Conservation (phyloP, 768 basidiomycete species). For the Royoungia palumana region DNA sequence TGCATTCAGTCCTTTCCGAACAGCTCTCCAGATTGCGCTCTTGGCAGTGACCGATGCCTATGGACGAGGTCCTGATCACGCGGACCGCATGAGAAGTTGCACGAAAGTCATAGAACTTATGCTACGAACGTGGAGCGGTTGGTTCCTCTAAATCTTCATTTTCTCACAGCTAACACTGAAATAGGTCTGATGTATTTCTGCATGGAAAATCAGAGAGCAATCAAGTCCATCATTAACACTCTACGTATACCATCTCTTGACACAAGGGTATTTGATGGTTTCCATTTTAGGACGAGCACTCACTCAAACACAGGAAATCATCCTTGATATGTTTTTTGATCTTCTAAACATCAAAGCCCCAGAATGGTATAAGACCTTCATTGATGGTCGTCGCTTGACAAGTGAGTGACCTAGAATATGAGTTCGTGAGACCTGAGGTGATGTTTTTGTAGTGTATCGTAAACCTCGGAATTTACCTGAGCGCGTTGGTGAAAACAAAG, state of each 20-base stretch:
- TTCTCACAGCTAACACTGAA: constrained; percentile 5
- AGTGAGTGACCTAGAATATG: constrained; percentile 47
- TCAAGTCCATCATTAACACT: constrained; percentile 80
- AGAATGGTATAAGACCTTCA: constrained; percentile 90
- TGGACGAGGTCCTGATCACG: constrained; percentile 74
- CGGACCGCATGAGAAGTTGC: constrained; percentile 75
- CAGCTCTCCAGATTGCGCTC: constrained; percentile 62
- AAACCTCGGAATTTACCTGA: constrained; percentile 42
- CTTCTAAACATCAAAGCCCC: constrained; percentile 88
- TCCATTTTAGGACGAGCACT: constrained; percentile 4
- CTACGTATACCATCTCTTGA: constrained; percentile 86
- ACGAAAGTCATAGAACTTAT: constrained; percentile 77
- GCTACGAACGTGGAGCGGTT: constrained; percentile 93
- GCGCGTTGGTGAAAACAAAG: constrained; percentile 33
- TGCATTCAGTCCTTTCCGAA: neutral
- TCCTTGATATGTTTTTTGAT: constrained; percentile 93
- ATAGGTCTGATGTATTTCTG: constrained; percentile 91
- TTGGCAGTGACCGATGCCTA: constrained; percentile 92
- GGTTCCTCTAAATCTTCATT: constrained; percentile 23
- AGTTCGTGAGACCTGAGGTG: neutral
- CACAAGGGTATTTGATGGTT: constrained; percentile 54
- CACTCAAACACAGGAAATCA: constrained; percentile 65
- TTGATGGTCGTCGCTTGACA: constrained; percentile 83
- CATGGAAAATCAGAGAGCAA: constrained; percentile 82
- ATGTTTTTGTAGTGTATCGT: constrained; percentile 57